A percentile compares a stretch with the other conserved stretches of the same genome.
Conservation (phyloP, 768 basidiomycete species). For the Lepiota venenata region DNA sequence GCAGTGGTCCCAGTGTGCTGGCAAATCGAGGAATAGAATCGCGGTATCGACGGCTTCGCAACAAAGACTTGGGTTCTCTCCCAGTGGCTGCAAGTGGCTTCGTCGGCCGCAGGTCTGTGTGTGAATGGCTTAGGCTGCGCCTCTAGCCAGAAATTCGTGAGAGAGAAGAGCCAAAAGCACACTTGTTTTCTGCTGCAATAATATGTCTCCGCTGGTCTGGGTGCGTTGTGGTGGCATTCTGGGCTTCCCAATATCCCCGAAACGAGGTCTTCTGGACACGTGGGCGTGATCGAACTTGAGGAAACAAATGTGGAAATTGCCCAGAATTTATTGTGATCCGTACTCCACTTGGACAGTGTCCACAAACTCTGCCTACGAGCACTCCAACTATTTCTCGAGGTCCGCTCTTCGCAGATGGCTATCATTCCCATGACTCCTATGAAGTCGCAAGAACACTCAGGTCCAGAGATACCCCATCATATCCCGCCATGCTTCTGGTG, state of each 20-base stretch:
- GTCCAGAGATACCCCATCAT: slow-evolving; percentile 13
- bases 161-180: not conserved
- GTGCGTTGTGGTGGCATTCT: too few species aligned
- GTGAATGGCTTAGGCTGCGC: not conserved
- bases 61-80: too few species aligned
- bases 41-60: too few species aligned
- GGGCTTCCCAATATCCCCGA: slow-evolving; percentile 1
- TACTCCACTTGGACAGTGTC: not conserved
- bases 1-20: too few species aligned
- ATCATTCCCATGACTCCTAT: slow-evolving; percentile 10
- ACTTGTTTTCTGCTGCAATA: not conserved
- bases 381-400: not conserved
- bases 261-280: not conserved
- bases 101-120: not conserved
- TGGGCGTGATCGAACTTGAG: not conserved
- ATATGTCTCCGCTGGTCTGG: slow-evolving; percentile 6
- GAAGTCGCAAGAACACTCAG: slow-evolving; percentile 1
- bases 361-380: not conserved
- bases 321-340: not conserved
- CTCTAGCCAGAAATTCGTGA: not conserved
- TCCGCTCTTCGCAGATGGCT: not conserved
- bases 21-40: too few species aligned
- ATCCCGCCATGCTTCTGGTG: slow-evolving; percentile 13
- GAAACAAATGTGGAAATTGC: slow-evolving; percentile 5
- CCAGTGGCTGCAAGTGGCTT: not conserved